Evolutionary conservation across 2,329 filamentous ascomycete species (phyloP).

Genomic region (Talaromyces sp.): DNA sequence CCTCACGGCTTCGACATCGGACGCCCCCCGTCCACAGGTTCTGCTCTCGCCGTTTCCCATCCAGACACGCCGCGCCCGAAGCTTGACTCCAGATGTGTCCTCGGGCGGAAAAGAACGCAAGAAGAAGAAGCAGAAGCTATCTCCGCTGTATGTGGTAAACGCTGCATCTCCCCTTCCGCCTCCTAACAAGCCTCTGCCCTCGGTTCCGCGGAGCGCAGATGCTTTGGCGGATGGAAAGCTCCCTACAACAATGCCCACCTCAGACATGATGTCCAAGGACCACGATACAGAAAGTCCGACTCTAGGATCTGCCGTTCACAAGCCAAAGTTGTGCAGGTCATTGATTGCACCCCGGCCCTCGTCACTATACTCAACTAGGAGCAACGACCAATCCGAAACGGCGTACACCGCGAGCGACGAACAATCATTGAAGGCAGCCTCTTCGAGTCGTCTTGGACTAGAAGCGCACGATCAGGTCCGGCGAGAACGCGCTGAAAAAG

Average conservation of each 20-base stretch:
- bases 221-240: not conserved
- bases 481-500: slow-evolving; percentile 17
- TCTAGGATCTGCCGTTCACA: slow-evolving; percentile 3
- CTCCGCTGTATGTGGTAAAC: slow-evolving; percentile 17
- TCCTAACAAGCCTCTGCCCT: slow-evolving; percentile 28
- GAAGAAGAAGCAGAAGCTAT: slow-evolving; percentile 5
- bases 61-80: slow-evolving; percentile 9
- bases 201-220: slow-evolving; percentile 19
- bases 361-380: slow-evolving; percentile 6
- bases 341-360: slow-evolving; percentile 4
- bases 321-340: slow-evolving; percentile 3
- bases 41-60: slow-evolving; percentile 11
- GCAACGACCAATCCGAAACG: slow-evolving; percentile 5
- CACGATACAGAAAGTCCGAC: slow-evolving; percentile 8
- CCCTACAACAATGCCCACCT: not conserved
- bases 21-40: slow-evolving; percentile 3
- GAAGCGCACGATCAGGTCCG: slow-evolving; percentile 10
- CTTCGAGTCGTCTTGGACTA: slow-evolving; percentile 9
- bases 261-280: not conserved
- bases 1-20: not conserved
- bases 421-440: slow-evolving; percentile 3
- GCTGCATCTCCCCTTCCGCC: slow-evolving; percentile 28
- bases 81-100: slow-evolving; percentile 9
- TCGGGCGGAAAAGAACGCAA: not conserved
- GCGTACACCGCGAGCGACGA: not conserved